A percentile compares a stretch with the other conserved stretches of the same genome.
These are phyloP conservation scores for Monilinia aucupariae DNA, from an alignment of 2,329 filamentous ascomycete species.

Conservation along the genomic window DNA sequence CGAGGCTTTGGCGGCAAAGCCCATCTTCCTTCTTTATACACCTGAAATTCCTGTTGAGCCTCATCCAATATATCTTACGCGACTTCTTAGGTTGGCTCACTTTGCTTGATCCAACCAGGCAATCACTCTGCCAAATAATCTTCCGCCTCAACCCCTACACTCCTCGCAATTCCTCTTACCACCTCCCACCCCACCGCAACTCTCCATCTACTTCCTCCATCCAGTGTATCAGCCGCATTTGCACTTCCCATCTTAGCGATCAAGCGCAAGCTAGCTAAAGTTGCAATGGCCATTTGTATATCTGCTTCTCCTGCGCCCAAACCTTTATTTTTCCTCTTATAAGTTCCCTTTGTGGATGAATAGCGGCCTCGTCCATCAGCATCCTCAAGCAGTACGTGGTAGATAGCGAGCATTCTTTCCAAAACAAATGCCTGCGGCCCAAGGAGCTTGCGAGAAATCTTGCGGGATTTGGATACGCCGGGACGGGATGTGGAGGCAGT, in stretches of 20 bases:
- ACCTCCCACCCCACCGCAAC: slow-evolving; percentile 77
- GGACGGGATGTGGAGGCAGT: slow-evolving; percentile 28
- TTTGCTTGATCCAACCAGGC: background rate
- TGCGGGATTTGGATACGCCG: slow-evolving; percentile 51
- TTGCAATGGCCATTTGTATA: slow-evolving; percentile 62
- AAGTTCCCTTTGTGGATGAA: slow-evolving; percentile 1
- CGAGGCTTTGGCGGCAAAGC: background rate
- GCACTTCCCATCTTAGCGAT: slow-evolving; percentile 56
- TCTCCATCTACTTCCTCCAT: slow-evolving; percentile 67
- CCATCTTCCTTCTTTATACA: background rate
- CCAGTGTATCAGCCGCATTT: slow-evolving; percentile 56
- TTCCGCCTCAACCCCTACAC: slow-evolving; percentile 70
- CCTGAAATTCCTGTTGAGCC: background rate
- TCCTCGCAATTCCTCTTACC: slow-evolving; percentile 62
- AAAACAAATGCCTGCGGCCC: slow-evolving; percentile 72
- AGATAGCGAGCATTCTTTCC: slow-evolving; percentile 74
- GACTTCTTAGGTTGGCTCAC: background rate
- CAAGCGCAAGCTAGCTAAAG: slow-evolving; percentile 64
- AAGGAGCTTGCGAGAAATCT: slow-evolving; percentile 71
- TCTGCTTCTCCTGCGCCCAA: slow-evolving; percentile 42
- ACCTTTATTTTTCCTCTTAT: slow-evolving; percentile 16
- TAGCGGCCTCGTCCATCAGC: slow-evolving; percentile 29
- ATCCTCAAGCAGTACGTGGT: slow-evolving; percentile 56
- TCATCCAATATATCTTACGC: background rate
- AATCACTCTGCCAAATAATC: slow-evolving; percentile 65